These are phyloP conservation scores for Fonsecaea multimorphosa DNA, from an alignment of 2,329 filamentous ascomycete genomes.

Conservation along the genomic window DNA sequence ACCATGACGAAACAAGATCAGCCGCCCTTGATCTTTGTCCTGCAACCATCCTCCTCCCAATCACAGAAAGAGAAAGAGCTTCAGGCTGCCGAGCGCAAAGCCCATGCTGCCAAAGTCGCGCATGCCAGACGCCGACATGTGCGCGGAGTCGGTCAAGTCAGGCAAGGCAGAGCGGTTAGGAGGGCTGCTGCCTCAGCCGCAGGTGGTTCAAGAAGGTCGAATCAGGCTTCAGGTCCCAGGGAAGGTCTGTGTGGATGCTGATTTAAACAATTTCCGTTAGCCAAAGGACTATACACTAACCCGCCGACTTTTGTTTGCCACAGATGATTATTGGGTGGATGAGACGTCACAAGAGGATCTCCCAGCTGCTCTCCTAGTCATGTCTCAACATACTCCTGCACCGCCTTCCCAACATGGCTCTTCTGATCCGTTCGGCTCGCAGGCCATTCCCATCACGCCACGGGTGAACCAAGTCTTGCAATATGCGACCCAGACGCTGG, in stretches of 20 bases:
- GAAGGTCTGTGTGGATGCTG: background rate
- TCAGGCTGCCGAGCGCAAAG: background rate
- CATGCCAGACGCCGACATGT: background rate
- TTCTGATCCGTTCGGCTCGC: background rate
- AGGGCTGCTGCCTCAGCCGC: background rate
- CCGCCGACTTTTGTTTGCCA: background rate
- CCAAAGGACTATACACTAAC: background rate
- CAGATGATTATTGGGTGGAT: background rate
- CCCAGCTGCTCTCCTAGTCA: background rate
- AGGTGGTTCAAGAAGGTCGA: background rate
- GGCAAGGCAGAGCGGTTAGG: background rate
- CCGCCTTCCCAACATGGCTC: background rate
- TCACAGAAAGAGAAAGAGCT: conserved; percentile 3
- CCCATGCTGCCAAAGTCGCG: background rate
- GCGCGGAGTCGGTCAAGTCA: background rate
- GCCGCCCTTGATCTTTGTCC: background rate
- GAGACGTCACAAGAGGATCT: background rate
- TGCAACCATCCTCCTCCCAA: background rate
- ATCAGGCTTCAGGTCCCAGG: background rate
- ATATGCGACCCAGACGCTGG: conserved; percentile 1
- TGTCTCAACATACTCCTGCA: background rate
- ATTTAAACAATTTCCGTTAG: background rate
- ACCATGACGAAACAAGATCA: background rate
- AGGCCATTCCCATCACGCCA: background rate
- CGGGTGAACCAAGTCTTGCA: background rate